Base-by-base conservation (phyloP, 768 basidiomycete species). In the Butyriboletus loyo region DNA sequence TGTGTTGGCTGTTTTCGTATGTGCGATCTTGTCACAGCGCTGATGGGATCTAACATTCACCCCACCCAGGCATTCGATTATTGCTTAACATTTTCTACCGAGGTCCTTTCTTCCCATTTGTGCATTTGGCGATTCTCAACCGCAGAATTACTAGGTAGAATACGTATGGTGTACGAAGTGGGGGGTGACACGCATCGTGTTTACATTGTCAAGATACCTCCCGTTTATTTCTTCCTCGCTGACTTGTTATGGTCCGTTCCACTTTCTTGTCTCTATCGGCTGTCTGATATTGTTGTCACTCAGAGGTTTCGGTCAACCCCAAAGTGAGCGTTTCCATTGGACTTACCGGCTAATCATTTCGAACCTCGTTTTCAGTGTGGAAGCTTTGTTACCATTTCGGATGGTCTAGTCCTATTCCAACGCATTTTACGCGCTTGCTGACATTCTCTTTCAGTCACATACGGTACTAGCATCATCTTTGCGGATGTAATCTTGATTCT, bases 151-250 rank as follows among this genome's bases (percentile, higher is more conserved):
- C n/a, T 22, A 65, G 65, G 60, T 66, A 1, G 53, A 53, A 47
- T 41, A 55, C 40, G 54, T 64, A 14, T 66, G 66, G 66, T 55
- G 57, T 7, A 55, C 58, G 3, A 57, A 49, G 35, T 68, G 65
- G 65, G 52, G 49, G 9, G 17, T 17, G 6, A 25, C 64, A 31
- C 64, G 64, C 21, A 37, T 58, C 21, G 49, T 68, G 15, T 68
- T 66, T 44, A 61, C 64, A 11, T 8, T 66, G 5, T 44, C 66
- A 44, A 63, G 65, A 55, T 68, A 68, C 46, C 50, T 68, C 28
- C 40, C 66, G 17, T 61, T 66, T 30, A 5, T 64, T 39, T 36
- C 59, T 3, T 47, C 55, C 14, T 32, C 52, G 0, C 40, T 62
- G 15, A 53, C 57, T n/a, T 58, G 56, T 31, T 66, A 57, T 41